Evolutionary conservation across 306 rosid genomes (phyloP).

Genomic region (Rosa persica): DNA sequence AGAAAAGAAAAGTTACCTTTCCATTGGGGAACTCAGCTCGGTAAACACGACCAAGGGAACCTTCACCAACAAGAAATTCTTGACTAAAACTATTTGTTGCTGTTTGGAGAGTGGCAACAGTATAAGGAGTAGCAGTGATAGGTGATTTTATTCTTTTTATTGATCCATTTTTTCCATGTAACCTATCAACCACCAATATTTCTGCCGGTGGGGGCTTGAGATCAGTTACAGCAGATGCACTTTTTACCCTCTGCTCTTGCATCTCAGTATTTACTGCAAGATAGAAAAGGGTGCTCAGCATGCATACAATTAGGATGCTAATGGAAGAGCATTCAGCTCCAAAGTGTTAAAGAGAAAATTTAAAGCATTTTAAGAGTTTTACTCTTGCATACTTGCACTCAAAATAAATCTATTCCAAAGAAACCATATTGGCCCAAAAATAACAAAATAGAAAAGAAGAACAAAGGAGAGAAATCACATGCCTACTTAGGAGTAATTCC

Average conservation of each 20-base stretch:
- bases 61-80: conserved; percentile 89
- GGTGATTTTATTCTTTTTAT: conserved; percentile 76
- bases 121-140: conserved; percentile 84
- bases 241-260: conserved; percentile 79
- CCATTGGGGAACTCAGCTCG: conserved; percentile 88
- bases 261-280: conserved; percentile 63
- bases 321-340: neutral
- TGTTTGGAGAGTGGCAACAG: conserved; percentile 88
- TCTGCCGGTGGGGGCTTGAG: conserved; percentile 84
- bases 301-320: conserved; percentile 7
- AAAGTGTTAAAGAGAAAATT: neutral
- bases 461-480: neutral
- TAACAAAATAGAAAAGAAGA: neutral
- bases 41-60: conserved; percentile 98
- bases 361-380: neutral
- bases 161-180: conserved; percentile 72
- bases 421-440: neutral
- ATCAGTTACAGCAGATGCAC: conserved; percentile 55
- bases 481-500: neutral
- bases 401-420: neutral
- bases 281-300: neutral
- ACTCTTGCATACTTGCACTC: neutral
- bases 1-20: conserved; percentile 54
- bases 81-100: conserved; percentile 98
- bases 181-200: conserved; percentile 55